Percentiles rank a stretch among this genome's conserved stretches.
These are phyloP conservation scores for Cladosporium phlei DNA, from an alignment of 2,329 filamentous ascomycete species.

Conservation along the genomic window DNA sequence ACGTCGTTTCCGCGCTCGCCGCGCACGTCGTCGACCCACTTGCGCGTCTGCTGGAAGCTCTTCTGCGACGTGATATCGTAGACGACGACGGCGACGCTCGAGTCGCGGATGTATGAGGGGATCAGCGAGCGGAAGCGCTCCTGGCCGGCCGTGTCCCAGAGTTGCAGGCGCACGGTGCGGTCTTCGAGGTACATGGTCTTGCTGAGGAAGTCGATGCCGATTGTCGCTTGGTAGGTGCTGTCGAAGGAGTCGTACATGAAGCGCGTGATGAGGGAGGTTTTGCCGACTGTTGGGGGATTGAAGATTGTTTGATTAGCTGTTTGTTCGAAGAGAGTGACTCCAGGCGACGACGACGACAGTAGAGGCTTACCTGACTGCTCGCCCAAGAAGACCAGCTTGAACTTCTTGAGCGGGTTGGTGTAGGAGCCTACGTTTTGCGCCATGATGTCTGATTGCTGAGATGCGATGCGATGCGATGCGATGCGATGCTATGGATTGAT, in stretches of 20 bases:
- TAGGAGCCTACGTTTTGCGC: slow-evolving; percentile 79
- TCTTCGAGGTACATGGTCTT: slow-evolving; percentile 99
- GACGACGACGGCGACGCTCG: slow-evolving; percentile 93
- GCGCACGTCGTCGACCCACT: slow-evolving; percentile 98
- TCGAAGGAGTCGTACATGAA: slow-evolving; percentile 99
- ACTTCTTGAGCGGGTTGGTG: slow-evolving; percentile 99
- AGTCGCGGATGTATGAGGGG: slow-evolving; percentile 97
- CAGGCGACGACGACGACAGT: too few species aligned
- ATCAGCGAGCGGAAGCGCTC: slow-evolving; percentile 96
- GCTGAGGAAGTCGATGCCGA: slow-evolving; percentile 97
- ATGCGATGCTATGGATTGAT: too few species aligned
- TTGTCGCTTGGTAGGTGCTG: slow-evolving; percentile 99
- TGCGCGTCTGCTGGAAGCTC: slow-evolving; percentile 96
- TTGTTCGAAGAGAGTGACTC: background rate
- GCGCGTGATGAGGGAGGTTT: slow-evolving; percentile 95
- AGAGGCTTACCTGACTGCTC: slow-evolving; percentile 82
- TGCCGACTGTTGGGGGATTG: slow-evolving; percentile 67
- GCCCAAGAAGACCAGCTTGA: slow-evolving; percentile 98
- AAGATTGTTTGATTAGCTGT: slow-evolving; percentile 3
- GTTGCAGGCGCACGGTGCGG: slow-evolving; percentile 90
- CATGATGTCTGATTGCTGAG: slow-evolving; percentile 54
- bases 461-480: too few species aligned
- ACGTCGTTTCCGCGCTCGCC: slow-evolving; percentile 97
- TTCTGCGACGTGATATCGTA: slow-evolving; percentile 88
- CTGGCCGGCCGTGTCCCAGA: slow-evolving; percentile 98